Evolutionary conservation across 2,329 filamentous ascomycete species (phyloP).

Genomic region (Claviceps quebecensis): DNA sequence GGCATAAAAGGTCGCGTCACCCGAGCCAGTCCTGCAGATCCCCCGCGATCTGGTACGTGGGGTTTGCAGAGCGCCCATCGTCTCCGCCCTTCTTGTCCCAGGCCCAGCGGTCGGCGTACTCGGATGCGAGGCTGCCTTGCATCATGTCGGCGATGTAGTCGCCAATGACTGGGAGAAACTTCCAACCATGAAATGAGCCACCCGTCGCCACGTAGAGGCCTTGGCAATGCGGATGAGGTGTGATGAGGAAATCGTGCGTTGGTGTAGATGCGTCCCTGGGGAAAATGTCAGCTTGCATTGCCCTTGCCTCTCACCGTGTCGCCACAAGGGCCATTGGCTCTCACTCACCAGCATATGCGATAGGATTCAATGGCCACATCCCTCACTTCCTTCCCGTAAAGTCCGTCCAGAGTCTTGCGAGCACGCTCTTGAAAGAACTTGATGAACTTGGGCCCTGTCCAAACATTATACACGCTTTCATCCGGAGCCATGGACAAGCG

Average conservation of each 20-base stretch:
- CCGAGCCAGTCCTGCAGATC: conserved; percentile 25
- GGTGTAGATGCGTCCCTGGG: conserved; percentile 47
- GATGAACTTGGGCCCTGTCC: conserved; percentile 25
- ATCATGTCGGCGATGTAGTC: conserved; percentile 41
- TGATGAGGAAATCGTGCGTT: conserved; percentile 48
- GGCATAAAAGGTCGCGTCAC: conserved; percentile 7
- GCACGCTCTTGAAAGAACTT: conserved; percentile 30
- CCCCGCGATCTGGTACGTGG: conserved; percentile 26
- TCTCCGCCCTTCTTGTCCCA: conserved; percentile 28
- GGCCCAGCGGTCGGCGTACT: conserved; percentile 28
- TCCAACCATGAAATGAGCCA: conserved; percentile 52
- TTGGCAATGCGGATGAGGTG: conserved; percentile 31
- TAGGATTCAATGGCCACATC: conserved; percentile 26
- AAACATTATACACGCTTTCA: conserved; percentile 26
- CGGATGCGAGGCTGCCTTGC: conserved; percentile 24
- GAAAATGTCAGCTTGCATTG: conserved; percentile 1
- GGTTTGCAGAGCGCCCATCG: conserved; percentile 27
- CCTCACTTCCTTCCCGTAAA: conserved; percentile 27
- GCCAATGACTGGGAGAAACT: conserved; percentile 49
- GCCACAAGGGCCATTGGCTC: neutral
- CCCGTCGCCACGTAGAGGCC: conserved; percentile 47
- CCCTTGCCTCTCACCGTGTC: neutral
- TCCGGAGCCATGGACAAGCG: conserved; percentile 37
- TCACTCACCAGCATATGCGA: conserved; percentile 31
- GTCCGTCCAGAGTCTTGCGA: conserved; percentile 22